Percentiles rank a stretch among this genome's conserved stretches.
Evolutionary conservation across 2,329 filamentous ascomycete species (phyloP).

Genomic region (Aspergillus quadricinctus): DNA sequence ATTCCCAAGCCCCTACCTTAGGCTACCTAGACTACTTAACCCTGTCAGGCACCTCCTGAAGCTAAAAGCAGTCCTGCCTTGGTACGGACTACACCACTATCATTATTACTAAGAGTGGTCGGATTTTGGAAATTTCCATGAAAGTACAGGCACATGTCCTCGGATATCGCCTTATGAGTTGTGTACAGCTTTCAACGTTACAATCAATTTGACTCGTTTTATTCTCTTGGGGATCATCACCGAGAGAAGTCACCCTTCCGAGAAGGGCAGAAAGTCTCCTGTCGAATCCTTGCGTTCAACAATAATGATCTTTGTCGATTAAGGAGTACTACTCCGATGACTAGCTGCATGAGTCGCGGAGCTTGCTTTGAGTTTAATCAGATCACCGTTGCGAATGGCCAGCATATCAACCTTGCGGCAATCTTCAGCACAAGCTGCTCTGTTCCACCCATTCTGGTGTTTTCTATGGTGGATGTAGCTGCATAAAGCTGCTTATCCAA

Average conservation of each 20-base stretch:
- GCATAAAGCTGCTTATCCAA: neutral
- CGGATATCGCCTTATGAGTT: neutral
- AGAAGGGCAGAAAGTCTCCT: neutral
- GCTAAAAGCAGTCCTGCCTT: neutral
- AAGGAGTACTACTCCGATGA: neutral
- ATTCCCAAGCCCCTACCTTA: conserved; percentile 5
- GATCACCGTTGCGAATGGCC: neutral
- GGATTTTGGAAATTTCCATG: neutral
- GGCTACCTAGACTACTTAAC: conserved; percentile 7
- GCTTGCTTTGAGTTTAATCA: neutral
- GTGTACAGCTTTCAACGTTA: no score
- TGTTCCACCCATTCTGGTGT: neutral
- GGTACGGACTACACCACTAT: neutral
- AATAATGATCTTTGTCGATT: neutral
- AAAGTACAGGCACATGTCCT: neutral
- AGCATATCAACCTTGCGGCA: neutral
- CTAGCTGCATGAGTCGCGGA: neutral
- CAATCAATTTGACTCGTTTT: neutral
- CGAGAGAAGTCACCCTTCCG: neutral
- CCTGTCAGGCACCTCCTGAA: conserved; percentile 20
- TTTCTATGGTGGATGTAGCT: neutral
- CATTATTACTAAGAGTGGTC: neutral
- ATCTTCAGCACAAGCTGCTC: neutral
- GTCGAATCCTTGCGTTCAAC: neutral
- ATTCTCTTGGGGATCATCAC: neutral